These are phyloP conservation scores for Dactylellina leptospora DNA, from an alignment of 2,329 filamentous ascomycete species.

Conservation along the genomic window DNA sequence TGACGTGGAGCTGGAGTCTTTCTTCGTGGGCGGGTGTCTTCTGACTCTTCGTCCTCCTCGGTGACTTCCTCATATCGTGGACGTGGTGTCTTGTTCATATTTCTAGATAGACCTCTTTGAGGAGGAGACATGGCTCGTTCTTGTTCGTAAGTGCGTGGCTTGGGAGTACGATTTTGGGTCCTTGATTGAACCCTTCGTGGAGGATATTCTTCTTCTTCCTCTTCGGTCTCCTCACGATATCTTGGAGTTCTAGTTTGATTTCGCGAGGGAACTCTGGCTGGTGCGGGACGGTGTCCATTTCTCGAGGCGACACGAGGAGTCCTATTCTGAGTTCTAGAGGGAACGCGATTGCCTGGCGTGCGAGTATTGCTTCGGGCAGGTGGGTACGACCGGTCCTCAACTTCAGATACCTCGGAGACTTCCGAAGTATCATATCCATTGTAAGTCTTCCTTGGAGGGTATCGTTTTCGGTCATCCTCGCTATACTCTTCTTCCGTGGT, in stretches of 20 bases:
- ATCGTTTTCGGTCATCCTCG: slow-evolving; percentile 26
- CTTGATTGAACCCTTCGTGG: slow-evolving; percentile 44
- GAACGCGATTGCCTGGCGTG: slow-evolving; percentile 31
- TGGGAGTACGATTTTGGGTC: slow-evolving; percentile 47
- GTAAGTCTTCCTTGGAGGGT: slow-evolving; percentile 27
- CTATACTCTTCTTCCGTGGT: slow-evolving; percentile 45
- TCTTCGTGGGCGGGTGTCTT: slow-evolving; percentile 24
- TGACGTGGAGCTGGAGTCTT: slow-evolving; percentile 39
- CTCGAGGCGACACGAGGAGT: slow-evolving; percentile 47
- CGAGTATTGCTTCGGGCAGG: slow-evolving; percentile 18
- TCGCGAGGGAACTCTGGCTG: slow-evolving; percentile 42
- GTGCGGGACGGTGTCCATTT: slow-evolving; percentile 37
- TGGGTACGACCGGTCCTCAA: slow-evolving; percentile 37
- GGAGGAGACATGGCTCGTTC: slow-evolving; percentile 49
- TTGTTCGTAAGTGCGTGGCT: slow-evolving; percentile 35
- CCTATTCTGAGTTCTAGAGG: slow-evolving; percentile 42
- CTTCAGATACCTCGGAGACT: slow-evolving; percentile 46
- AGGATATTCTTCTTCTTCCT: slow-evolving; percentile 35
- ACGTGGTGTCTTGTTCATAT: slow-evolving; percentile 46
- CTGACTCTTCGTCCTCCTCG: slow-evolving; percentile 37
- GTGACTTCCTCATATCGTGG: slow-evolving; percentile 46
- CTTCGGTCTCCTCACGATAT: slow-evolving; percentile 36
- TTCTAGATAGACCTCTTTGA: slow-evolving; percentile 38
- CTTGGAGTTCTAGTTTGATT: slow-evolving; percentile 39
- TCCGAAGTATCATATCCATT: slow-evolving; percentile 51